phyloP scores from a whole-genome alignment of 2,329 filamentous ascomycete genomes.

The Madurella fahalii region DNA sequence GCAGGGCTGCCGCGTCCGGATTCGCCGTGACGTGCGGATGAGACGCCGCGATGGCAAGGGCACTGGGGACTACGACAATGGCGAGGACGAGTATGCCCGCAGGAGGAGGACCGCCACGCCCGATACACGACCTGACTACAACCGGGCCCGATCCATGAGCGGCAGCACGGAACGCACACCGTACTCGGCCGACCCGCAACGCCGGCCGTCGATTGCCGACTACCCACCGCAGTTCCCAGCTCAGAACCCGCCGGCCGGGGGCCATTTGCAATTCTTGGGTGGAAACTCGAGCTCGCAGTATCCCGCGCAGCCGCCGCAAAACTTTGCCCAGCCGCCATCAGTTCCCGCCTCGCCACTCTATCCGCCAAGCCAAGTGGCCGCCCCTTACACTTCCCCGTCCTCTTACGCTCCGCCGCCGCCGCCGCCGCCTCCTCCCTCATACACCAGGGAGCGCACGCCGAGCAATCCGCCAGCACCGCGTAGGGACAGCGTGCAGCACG shows the following conservation, averaged over 20 bases:
- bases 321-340: constrained; percentile 27
- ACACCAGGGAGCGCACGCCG: constrained; percentile 29
- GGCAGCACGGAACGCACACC: constrained; percentile 32
- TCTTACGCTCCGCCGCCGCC: constrained; percentile 22
- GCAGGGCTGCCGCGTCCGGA: constrained; percentile 93
- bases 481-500: constrained; percentile 21
- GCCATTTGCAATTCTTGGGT: constrained; percentile 29
- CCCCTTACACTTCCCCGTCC: constrained; percentile 18
- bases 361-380: constrained; percentile 17
- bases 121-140: constrained; percentile 27
- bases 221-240: constrained; percentile 30
- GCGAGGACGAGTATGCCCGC: constrained; percentile 31
- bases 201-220: constrained; percentile 32
- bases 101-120: constrained; percentile 33
- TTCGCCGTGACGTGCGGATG: constrained; percentile 67
- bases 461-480: constrained; percentile 26
- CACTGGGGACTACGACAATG: constrained; percentile 27
- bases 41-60: constrained; percentile 49
- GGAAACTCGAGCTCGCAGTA: constrained; percentile 24
- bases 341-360: constrained; percentile 34
- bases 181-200: constrained; percentile 29
- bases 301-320: constrained; percentile 23
- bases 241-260: constrained; percentile 20
- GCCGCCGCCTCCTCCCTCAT: constrained; percentile 24
- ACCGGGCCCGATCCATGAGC: constrained; percentile 32